Percentiles rank a stretch among this genome's conserved stretches.
Evolutionary conservation across 2,329 filamentous ascomycete species (phyloP).

Genomic region (Diatrype stigma): DNA sequence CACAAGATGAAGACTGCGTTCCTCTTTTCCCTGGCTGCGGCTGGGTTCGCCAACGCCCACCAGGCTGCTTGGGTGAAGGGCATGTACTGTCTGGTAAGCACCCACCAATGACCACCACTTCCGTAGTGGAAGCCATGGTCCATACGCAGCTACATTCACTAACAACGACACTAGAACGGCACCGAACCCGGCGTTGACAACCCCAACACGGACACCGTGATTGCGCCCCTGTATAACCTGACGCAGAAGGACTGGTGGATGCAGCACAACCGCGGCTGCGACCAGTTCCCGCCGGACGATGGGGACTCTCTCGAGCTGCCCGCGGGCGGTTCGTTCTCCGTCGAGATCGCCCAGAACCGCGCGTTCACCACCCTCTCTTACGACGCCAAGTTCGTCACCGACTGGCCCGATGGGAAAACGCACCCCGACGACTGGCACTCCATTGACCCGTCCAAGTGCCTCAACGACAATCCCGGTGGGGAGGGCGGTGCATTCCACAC

Average conservation of each 20-base stretch:
- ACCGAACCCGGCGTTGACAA: conserved; percentile 24
- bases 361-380: conserved; percentile 44
- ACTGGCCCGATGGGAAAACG: conserved; percentile 41
- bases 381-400: conserved; percentile 29
- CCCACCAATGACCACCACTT: too few relatives aligned
- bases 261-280: conserved; percentile 44
- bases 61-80: conserved; percentile 33
- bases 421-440: conserved; percentile 43
- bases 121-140: too few relatives aligned
- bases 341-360: conserved; percentile 47
- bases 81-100: conserved; percentile 35
- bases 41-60: conserved; percentile 25
- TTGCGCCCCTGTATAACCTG: conserved; percentile 44
- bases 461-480: conserved; percentile 23
- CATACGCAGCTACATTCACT: background rate
- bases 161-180: conserved; percentile 8
- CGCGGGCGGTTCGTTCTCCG: conserved; percentile 43
- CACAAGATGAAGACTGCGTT: conserved; percentile 7
- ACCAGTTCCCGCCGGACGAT: conserved; percentile 25
- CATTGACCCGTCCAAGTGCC: conserved; percentile 22
- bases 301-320: conserved; percentile 39
- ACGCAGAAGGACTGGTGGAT: conserved; percentile 45
- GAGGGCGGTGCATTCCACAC: conserved; percentile 40
- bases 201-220: conserved; percentile 39
- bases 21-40: conserved; percentile 5